A percentile compares a stretch with the other conserved stretches of the same genome.
phyloP scores from a whole-genome alignment of 225 moss, liverwort and hornwort species.

The Climacium dendroides region DNA sequence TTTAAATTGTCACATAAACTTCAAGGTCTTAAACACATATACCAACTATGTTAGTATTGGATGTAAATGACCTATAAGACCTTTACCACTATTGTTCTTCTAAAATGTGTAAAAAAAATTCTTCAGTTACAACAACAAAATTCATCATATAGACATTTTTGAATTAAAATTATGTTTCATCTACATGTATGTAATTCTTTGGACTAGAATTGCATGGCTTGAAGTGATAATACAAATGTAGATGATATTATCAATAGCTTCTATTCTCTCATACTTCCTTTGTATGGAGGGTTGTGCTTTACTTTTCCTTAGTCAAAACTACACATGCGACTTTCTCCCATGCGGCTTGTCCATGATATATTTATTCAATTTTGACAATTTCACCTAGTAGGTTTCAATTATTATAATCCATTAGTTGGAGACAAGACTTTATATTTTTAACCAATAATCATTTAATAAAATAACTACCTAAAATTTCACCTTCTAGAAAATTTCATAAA shows the following conservation, averaged over 20 bases:
- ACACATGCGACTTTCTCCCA: accelerated
- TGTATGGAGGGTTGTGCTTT: not conserved
- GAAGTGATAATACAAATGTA: accelerated
- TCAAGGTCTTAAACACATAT: not conserved
- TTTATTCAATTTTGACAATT: not conserved
- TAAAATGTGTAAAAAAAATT: too few species aligned
- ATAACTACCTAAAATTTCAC: not conserved
- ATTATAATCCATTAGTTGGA: not conserved
- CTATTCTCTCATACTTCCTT: accelerated
- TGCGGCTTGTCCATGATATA: accelerated
- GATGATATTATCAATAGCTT: accelerated
- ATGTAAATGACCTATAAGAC: not conserved
- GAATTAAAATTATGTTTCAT: too few species aligned
- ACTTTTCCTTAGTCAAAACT: accelerated
- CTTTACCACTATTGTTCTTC: too few species aligned
- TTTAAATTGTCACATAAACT: not conserved
- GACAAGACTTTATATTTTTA: too few species aligned
- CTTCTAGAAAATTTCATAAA: accelerated
- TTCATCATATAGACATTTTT: accelerated
- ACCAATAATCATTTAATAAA: not conserved
- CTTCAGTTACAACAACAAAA: not conserved
- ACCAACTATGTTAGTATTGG: accelerated
- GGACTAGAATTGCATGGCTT: not conserved
- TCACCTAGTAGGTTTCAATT: not conserved
- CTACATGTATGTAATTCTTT: not conserved